Evolutionary conservation across 768 basidiomycete genomes (phyloP).

Genomic region (Suillus occidentalis): DNA sequence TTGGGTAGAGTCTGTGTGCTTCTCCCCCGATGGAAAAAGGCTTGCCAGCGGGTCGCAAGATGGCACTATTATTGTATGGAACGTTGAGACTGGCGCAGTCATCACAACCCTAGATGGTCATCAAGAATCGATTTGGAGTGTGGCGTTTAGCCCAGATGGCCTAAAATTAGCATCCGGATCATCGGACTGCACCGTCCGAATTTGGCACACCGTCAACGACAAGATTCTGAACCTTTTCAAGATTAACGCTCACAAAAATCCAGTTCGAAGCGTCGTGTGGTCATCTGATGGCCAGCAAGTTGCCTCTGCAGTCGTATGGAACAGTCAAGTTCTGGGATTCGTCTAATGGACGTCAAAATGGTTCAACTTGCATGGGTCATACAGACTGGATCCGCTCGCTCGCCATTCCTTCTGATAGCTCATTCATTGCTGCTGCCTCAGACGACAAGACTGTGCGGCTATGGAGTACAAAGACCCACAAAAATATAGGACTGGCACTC

Average conservation of each 20-base stretch:
- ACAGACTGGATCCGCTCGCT: neutral
- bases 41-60: conserved; percentile 14
- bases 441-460: neutral
- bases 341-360: neutral
- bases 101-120: conserved; percentile 13
- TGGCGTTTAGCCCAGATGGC: conserved; percentile 25
- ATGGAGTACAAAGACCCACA: neutral
- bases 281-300: neutral
- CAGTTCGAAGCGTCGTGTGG: neutral
- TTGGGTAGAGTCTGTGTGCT: conserved; percentile 11
- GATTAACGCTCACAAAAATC: conserved; percentile 18
- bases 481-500: neutral
- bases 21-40: conserved; percentile 13
- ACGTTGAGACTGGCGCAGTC: neutral
- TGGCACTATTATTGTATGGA: conserved; percentile 6
- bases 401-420: neutral
- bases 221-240: conserved; percentile 3
- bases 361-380: neutral
- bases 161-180: conserved; percentile 17
- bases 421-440: neutral
- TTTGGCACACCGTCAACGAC: conserved; percentile 19
- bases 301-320: neutral
- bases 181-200: conserved; percentile 19
- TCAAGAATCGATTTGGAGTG: conserved; percentile 15
- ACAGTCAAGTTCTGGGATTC: neutral